Percentiles rank a stretch among this genome's conserved stretches.
phyloP scores from a whole-genome alignment of 2,329 filamentous ascomycete genomes.

The Penicillium sp. region DNA sequence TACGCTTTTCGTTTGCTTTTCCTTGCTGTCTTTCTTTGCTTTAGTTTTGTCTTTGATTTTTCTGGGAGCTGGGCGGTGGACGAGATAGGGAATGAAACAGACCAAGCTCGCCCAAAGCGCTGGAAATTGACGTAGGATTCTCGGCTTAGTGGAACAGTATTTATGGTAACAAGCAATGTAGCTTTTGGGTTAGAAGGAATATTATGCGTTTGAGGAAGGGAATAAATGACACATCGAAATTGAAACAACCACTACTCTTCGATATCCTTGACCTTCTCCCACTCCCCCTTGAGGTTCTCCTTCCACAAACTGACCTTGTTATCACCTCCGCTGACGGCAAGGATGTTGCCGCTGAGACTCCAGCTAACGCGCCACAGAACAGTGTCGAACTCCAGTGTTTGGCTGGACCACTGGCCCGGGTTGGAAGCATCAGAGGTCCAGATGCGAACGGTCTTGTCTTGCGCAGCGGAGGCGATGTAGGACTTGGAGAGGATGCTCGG shows the following conservation, averaged over 20 bases:
- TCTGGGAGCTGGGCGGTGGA: neutral
- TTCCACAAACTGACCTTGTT: slow-evolving; percentile 99
- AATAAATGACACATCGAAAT: slow-evolving; percentile 15
- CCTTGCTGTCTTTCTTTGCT: neutral
- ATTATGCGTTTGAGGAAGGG: slow-evolving; percentile 16
- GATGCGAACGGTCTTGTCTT: slow-evolving; percentile 96
- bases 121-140: neutral
- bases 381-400: slow-evolving; percentile 81
- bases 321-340: slow-evolving; percentile 89
- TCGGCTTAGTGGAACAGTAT: neutral
- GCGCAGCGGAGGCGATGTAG: slow-evolving; percentile 92
- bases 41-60: neutral
- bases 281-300: slow-evolving; percentile 93
- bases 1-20: neutral
- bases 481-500: slow-evolving; percentile 92
- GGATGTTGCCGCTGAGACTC: slow-evolving; percentile 93
- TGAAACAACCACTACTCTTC: slow-evolving; percentile 61
- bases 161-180: neutral
- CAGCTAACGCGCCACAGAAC: slow-evolving; percentile 96
- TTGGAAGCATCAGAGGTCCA: slow-evolving; percentile 76
- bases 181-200: neutral
- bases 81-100: neutral
- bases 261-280: slow-evolving; percentile 96
- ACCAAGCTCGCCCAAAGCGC: neutral
- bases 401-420: slow-evolving; percentile 75